Base-by-base conservation (phyloP, 2,329 filamentous ascomycete species). In the Nigrospora osmanthi region DNA sequence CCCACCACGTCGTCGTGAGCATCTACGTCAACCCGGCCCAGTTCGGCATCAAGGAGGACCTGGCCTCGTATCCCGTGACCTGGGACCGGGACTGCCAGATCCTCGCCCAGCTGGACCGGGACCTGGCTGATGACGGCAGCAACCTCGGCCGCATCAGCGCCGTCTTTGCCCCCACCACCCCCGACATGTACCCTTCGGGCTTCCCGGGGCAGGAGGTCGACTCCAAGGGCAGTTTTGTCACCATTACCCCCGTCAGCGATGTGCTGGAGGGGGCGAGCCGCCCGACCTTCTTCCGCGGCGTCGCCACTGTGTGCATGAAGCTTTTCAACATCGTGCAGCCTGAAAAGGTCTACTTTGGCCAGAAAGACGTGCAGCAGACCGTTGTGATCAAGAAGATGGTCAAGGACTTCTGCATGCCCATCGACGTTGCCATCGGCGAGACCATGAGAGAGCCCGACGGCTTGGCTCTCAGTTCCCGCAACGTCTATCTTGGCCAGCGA, bases 11-110 rank as follows among this genome's bases (percentile, higher is more conserved):
- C 46, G 83, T 96, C 49, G 87, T 98, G 45, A 89, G 85, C 60
- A 84, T 97, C 54, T 98, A 91, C 64, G 87, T 98, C 58, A 98
- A 98, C 65, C 93, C 93, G 4, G 93, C 93, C 1, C 93, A 98
- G 66, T 98, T 98, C 61, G 91, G 91, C 31, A 71, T 88, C 17
- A 78, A 82, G 46, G 93, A 98, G 65, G 93, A 98, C 61, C 73
- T 98, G 16, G 79, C 78, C 37, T 89, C 83, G 51, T 98, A 98
- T 63, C 93, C 93, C 0, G 83, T 87, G 46, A 96, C 90, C 2
- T 95, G 90, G 89, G 82, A 85, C 13, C 66, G 76, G 35, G 93
- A 98, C 63, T 70, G 86, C 43, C 70, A 72, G 14, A 77, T 79
- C 53, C 67, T 98, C 35, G 73, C 80, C 33, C 60, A 69, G 36